Percentiles rank a stretch among this genome's conserved stretches.
Conservation (phyloP, 1,284 basidiomycete species). For the Porodaedalea pini region DNA sequence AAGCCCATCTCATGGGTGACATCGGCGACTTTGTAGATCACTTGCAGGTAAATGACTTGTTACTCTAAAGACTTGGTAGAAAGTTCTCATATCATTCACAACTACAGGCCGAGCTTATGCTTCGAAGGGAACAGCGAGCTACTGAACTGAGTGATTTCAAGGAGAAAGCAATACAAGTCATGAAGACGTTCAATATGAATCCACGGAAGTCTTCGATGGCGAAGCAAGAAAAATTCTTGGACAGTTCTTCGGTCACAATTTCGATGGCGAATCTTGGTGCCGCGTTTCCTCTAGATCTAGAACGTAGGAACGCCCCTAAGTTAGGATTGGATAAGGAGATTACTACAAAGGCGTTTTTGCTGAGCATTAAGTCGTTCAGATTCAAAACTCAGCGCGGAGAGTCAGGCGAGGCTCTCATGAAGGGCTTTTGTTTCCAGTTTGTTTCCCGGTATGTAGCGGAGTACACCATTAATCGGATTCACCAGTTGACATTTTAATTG, state of each 20-base stretch:
- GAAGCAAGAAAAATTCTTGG: conserved; percentile 45
- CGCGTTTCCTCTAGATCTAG: conserved; percentile 73
- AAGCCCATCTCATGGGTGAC: conserved; percentile 85
- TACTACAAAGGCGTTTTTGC: conserved; percentile 72
- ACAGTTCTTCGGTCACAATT: conserved; percentile 63
- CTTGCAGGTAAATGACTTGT: conserved; percentile 52
- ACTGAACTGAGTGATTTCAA: conserved; percentile 79
- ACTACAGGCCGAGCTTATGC: conserved; percentile 64
- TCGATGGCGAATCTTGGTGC: conserved; percentile 72
- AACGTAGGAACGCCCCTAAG: conserved; percentile 27
- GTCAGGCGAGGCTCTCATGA: conserved; percentile 72
- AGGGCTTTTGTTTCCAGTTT: conserved; percentile 79
- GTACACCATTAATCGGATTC: background rate
- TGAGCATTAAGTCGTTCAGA: conserved; percentile 70
- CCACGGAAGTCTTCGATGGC: conserved; percentile 36
- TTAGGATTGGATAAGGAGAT: conserved; percentile 31
- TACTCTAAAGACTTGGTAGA: background rate
- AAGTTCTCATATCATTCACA: conserved; percentile 5
- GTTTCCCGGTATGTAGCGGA: conserved; percentile 55
- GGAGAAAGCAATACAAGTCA: conserved; percentile 67
- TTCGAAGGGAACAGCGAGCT: conserved; percentile 69
- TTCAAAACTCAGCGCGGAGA: conserved; percentile 75
- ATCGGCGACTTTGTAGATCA: conserved; percentile 85
- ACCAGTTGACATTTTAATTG: background rate
- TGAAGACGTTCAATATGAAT: conserved; percentile 70